phyloP scores from a whole-genome alignment of 2,329 filamentous ascomycete genomes.

The Trichophyton simii region DNA sequence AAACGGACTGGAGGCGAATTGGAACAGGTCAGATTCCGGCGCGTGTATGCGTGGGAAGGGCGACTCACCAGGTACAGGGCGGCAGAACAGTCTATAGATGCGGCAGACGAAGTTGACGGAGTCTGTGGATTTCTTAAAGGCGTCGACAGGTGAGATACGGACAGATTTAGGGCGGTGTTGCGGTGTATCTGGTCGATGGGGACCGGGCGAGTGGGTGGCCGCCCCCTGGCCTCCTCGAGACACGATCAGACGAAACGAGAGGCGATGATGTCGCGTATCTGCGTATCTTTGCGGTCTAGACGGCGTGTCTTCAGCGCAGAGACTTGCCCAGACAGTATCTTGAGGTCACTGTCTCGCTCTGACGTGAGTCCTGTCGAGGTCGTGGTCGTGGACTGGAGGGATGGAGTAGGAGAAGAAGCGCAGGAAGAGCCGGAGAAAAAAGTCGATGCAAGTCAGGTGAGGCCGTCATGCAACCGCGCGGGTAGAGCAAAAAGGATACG shows the following conservation, averaged over 20 bases:
- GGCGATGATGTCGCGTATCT: neutral
- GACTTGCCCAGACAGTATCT: neutral
- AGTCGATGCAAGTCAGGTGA: neutral
- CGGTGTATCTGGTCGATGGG: neutral
- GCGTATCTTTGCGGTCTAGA: neutral
- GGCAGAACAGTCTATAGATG: no score
- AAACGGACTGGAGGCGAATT: neutral
- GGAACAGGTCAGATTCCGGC: neutral
- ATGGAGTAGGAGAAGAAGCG: neutral
- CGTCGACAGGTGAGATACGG: neutral
- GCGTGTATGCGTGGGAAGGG: neutral
- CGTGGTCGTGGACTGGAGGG: neutral
- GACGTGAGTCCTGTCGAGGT: neutral
- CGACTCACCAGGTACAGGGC: neutral
- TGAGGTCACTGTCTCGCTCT: neutral
- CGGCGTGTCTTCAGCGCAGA: neutral
- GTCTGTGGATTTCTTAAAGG: no score
- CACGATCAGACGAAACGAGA: neutral
- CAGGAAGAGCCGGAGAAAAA: neutral
- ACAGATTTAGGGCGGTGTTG: neutral
- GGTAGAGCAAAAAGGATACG: neutral
- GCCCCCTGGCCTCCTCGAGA: neutral
- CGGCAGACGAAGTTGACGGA: no score
- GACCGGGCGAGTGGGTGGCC: neutral
- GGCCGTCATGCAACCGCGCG: neutral